Evolutionary conservation across 2,329 filamentous ascomycete species (phyloP), one percentile per base, ranked within the genome.

Genomic region (Aspergillus ustus): DNA sequence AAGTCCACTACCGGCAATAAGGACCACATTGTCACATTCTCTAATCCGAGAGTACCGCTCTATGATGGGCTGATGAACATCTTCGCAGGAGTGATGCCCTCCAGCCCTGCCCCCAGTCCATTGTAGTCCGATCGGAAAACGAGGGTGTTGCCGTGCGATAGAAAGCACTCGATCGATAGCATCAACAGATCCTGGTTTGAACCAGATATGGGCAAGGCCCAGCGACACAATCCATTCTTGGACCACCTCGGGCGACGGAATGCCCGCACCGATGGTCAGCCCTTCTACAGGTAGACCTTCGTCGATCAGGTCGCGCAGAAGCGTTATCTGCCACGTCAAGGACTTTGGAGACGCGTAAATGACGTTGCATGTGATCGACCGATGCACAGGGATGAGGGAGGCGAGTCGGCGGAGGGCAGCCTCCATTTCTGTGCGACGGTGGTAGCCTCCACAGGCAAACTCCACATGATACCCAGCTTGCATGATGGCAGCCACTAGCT

Each of bases 31-130:
- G 68, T 90, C 85, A 66, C 90, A 90, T 73, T 91, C 88, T 73
- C 93, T 88, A 67, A 97, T 93, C 60, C 92, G 89, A 67, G 88
- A 87, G 76, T 97, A 97, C 91, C 96, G 96, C 71, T 92, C 89
- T 13, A 97, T 81, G 52, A 97, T 89, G 7, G 93, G 93, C 72
- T 93, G 89, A 76, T 97, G 93, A 84, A 97, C 96, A 77, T 97
- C 93, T 76, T 97, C 93, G 65, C 89, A 96, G 0, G 92, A 96
- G 81, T 97, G 93, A 76, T 97, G 93, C 58, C 93, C 93, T 80
- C 93, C 93, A 69, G 92, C 93, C 78, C 93, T 90, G 49, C 93
- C 93, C 73, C 93, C 93, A 64, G 93, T 97, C 93, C 93, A 97
- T 78, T 97, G 93, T 63, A 96, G 82, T 58, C 96, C 87, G 56